Evolutionary conservation across 1,284 basidiomycete genomes (phyloP).

Genomic region (Omphalotus olearius): DNA sequence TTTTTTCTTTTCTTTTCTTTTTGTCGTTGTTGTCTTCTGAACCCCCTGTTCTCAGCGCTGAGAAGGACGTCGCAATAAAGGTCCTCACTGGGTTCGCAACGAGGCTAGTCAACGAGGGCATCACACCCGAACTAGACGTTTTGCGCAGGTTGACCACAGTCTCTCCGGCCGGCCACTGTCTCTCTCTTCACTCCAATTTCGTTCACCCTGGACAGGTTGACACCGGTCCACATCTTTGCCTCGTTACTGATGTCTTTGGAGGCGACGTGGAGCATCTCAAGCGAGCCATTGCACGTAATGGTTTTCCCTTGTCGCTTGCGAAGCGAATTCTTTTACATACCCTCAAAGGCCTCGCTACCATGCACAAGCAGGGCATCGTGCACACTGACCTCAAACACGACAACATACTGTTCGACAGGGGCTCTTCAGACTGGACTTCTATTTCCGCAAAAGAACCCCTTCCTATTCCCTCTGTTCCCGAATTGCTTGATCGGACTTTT

Average conservation of each 20-base stretch:
- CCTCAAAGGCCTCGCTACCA: slow-evolving; percentile 20
- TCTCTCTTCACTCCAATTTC: slow-evolving; percentile 22
- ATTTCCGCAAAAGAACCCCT: slow-evolving; percentile 25
- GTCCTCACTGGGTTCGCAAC: slow-evolving; percentile 25
- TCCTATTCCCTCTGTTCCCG: slow-evolving; percentile 22
- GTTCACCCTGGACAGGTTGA: slow-evolving; percentile 19
- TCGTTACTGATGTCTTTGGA: slow-evolving; percentile 25
- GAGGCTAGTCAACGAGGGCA: slow-evolving; percentile 12
- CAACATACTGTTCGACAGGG: slow-evolving; percentile 23
- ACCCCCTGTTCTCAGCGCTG: slow-evolving; percentile 14
- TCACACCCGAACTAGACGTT: slow-evolving; percentile 22
- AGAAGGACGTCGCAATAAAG: slow-evolving; percentile 27
- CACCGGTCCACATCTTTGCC: slow-evolving; percentile 24
- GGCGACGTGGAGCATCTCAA: slow-evolving; percentile 22
- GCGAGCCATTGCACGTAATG: slow-evolving; percentile 2
- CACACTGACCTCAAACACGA: slow-evolving; percentile 29
- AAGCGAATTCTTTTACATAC: slow-evolving; percentile 26
- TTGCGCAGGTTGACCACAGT: slow-evolving; percentile 8
- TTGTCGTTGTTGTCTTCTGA: no score
- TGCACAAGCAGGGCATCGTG: slow-evolving; percentile 21
- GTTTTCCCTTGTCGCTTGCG: slow-evolving; percentile 21
- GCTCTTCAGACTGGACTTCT: slow-evolving; percentile 18
- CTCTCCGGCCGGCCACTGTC: slow-evolving; percentile 17
- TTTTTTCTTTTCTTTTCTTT: background rate
- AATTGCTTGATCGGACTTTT: slow-evolving; percentile 22